Conservation (phyloP, 2,329 filamentous ascomycete species). For the Arthrinium puccinioides region DNA sequence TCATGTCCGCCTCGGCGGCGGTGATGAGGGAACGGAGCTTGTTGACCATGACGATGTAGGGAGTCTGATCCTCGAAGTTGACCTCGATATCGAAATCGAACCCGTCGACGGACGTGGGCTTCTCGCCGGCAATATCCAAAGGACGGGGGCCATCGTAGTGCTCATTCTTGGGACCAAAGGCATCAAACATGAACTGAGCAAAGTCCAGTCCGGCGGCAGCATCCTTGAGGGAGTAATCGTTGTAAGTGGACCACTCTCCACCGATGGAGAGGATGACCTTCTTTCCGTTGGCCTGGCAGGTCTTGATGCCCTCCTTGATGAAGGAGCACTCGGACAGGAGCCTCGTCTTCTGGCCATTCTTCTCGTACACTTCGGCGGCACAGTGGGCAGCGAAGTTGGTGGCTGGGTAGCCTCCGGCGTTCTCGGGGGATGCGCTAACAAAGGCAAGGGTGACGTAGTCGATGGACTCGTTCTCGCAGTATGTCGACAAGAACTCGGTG, state of each 20-base stretch:
- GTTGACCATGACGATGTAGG: conserved; percentile 14
- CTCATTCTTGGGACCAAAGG: conserved; percentile 26
- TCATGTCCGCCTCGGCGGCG: conserved; percentile 13
- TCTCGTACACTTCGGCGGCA: conserved; percentile 20
- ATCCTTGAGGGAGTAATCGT: conserved; percentile 27
- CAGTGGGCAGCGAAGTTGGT: conserved; percentile 32
- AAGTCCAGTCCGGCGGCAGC: conserved; percentile 22
- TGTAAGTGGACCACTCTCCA: conserved; percentile 29
- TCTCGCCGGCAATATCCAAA: conserved; percentile 10
- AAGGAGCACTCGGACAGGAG: conserved; percentile 25
- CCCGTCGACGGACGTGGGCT: conserved; percentile 11
- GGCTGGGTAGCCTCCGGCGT: conserved; percentile 26
- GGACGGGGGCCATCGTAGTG: conserved; percentile 13
- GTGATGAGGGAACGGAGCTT: conserved; percentile 14
- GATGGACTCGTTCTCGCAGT: conserved; percentile 25
- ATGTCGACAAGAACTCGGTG: not conserved
- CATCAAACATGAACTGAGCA: conserved; percentile 28
- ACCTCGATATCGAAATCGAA: conserved; percentile 20
- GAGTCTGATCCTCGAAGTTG: conserved; percentile 15
- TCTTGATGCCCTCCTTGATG: conserved; percentile 25
- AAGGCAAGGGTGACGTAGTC: conserved; percentile 33
- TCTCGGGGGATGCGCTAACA: conserved; percentile 29
- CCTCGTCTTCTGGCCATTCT: conserved; percentile 16
- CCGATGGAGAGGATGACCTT: conserved; percentile 60
- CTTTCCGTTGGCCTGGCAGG: conserved; percentile 51